Conservation (phyloP, 2,329 filamentous ascomycete genomes). For the Ceratocystis harringtonii region DNA sequence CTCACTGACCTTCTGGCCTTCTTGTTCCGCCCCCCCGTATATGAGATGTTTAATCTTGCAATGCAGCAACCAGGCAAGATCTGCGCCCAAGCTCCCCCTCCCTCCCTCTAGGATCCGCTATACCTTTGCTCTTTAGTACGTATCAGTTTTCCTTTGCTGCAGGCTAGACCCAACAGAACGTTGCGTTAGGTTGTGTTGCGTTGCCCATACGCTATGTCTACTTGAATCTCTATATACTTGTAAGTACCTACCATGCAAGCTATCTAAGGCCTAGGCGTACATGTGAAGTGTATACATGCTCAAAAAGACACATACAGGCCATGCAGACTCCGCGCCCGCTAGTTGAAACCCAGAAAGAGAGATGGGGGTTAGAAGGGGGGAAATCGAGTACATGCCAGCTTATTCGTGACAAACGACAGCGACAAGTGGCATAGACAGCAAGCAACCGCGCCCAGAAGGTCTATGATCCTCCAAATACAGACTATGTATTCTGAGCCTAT, state of each 20-base stretch:
- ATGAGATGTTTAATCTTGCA: slow-evolving; percentile 4
- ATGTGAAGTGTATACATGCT: neutral
- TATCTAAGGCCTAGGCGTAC: too few species aligned
- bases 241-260: too few species aligned
- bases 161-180: neutral
- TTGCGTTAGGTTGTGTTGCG: too few species aligned
- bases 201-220: neutral
- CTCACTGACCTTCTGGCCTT: neutral
- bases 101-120: neutral
- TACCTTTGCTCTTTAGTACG: neutral
- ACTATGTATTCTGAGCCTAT: neutral
- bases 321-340: neutral
- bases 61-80: neutral
- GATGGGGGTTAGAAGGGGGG: neutral
- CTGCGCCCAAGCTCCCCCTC: neutral
- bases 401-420: neutral
- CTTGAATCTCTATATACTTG: neutral
- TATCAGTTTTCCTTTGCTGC: neutral
- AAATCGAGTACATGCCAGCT: neutral
- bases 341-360: neutral
- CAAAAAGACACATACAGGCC: neutral
- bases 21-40: neutral
- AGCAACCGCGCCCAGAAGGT: neutral
- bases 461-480: neutral
- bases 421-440: neutral